Base-by-base conservation (phyloP, 306 rosid genomes). In the Lagenaria siceraria region DNA sequence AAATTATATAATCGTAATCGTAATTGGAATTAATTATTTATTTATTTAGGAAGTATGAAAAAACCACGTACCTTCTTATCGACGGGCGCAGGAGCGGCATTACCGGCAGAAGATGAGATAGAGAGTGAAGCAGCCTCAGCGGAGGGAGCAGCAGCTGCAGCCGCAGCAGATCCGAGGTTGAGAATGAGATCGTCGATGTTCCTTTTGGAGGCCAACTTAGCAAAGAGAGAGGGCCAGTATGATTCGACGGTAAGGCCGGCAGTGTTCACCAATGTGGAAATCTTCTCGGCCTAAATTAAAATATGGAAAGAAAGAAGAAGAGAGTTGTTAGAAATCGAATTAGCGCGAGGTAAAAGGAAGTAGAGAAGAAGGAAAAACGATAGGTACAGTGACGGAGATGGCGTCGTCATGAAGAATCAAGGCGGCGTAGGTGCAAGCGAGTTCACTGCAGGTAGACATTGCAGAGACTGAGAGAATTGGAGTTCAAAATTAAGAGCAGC, bases 361-460 rank as follows among this genome's bases (percentile, higher is more conserved):
- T 8, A 60, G 38, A 3, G 43, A 63, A 0, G 2, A 3, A 46
- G 3, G 18, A 5, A 29, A 38, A 83, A 82, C 0, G 33, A 24
- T 36, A 88, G 89, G 33, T 29, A 29, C 33, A 25, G 90, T 85
- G 82, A 89, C 36, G 35, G 87, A 40, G 58, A 87, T 87, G 19
- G 77, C 92, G 15, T 89, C 90, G 8, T 83, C 92, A 25, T 81
- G 84, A 70, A 87, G 92, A 61, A 87, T 83, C 78, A 87, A 63
- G 36, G 81, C 2, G 53, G 92, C 85, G 61, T 80, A 82, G 33
- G 33, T 29, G 33, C 33, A 29, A 29, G 33, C 33, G 3, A 29
- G 33, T 29, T 29, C 33, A 29, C 33, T 29, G n/a, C n/a, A n/a
- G 68, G 46, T 40, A 40, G 12, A 40, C 10, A 40, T 40, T 40